Evolutionary conservation across 2,329 filamentous ascomycete genomes (phyloP), one percentile per base, ranked within the genome.

Genomic region (Sporothrix variecibatus): DNA sequence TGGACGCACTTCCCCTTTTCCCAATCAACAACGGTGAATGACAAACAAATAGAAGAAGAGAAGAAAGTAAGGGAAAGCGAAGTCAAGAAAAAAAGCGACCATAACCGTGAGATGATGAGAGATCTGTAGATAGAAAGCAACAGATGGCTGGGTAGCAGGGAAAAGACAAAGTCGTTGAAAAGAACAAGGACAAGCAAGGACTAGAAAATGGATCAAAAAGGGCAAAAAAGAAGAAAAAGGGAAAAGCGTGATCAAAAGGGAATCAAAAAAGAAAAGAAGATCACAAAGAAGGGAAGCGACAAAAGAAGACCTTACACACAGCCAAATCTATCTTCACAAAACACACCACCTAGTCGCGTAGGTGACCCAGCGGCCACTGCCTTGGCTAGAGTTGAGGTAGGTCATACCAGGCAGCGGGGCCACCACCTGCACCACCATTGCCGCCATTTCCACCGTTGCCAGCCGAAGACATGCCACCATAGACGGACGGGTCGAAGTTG

Each of bases 291-390:
- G 17, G 9, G 23, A 64, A 40, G 1, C 4, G 49, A 34, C 34
- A 34, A 28, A 56, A 28, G 7, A 28, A 49, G 43, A 3, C 11
- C 26, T 31, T 11, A 58, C 15, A 17, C 53, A 60, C 23, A 12
- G 17, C 38, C 34, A 23, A 15, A n/a, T 65, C n/a, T 28, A 9
- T 28, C 56, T 17, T 12, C 12, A 43, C 38, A 28, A 43, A 53
- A 28, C 38, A 70, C 26, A 53, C 20, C 12, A 17, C 11, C 74
- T 71, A 82, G 38, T 87, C 85, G 60, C 85, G 81, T 40, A 88
- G 80, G 75, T 85, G 84, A 34, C 81, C 82, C 83, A 86, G 73
- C 85, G 82, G 51, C 81, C 81, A 60, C 83, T 85, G 17, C 80
- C 80, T 23, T 82, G 75, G 76, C 82, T 78, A 75, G 81, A 81